Conservation (phyloP, 495 filamentous ascomycete species). For the Aspergillus haitiensis region DNA sequence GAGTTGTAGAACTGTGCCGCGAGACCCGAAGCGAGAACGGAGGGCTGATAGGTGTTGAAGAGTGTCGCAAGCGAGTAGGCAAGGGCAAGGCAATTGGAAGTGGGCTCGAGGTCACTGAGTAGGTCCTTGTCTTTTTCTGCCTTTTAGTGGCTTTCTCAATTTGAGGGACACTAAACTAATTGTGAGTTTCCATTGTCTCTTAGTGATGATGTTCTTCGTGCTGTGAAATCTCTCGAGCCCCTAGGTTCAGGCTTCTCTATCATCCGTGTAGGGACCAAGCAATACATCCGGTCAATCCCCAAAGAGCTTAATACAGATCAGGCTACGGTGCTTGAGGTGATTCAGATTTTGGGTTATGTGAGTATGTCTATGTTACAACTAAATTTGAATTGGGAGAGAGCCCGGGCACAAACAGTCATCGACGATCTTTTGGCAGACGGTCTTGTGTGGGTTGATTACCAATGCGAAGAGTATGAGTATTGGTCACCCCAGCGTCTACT, state of each 20-base stretch:
- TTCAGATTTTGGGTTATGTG: slow-evolving; percentile 82
- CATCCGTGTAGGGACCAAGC: slow-evolving; percentile 73
- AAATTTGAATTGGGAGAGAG: slow-evolving; percentile 85
- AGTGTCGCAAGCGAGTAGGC: slow-evolving; percentile 71
- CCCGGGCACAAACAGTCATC: slow-evolving; percentile 81
- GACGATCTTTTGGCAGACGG: slow-evolving; percentile 89
- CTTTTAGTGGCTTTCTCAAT: background rate
- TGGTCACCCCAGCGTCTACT: slow-evolving; percentile 73
- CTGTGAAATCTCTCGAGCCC: slow-evolving; percentile 83
- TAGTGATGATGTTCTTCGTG: slow-evolving; percentile 88
- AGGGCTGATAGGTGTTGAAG: slow-evolving; percentile 80
- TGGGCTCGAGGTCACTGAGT: slow-evolving; percentile 68
- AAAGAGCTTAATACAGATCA: slow-evolving; percentile 97
- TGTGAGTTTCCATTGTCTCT: slow-evolving; percentile 1
- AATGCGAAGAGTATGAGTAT: slow-evolving; percentile 86
- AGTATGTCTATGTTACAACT: slow-evolving; percentile 86
- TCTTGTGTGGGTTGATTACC: slow-evolving; percentile 91
- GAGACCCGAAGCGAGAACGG: slow-evolving; percentile 89
- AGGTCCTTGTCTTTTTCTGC: slow-evolving; percentile 20
- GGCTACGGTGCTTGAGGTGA: slow-evolving; percentile 84
- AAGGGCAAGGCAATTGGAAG: slow-evolving; percentile 70
- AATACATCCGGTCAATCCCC: slow-evolving; percentile 88
- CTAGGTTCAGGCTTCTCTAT: slow-evolving; percentile 86
- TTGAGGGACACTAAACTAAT: background rate
- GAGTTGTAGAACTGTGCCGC: slow-evolving; percentile 90